Conservation (phyloP, 352 stramenopile genomes). For the Elongisporangium prolatum region DNA sequence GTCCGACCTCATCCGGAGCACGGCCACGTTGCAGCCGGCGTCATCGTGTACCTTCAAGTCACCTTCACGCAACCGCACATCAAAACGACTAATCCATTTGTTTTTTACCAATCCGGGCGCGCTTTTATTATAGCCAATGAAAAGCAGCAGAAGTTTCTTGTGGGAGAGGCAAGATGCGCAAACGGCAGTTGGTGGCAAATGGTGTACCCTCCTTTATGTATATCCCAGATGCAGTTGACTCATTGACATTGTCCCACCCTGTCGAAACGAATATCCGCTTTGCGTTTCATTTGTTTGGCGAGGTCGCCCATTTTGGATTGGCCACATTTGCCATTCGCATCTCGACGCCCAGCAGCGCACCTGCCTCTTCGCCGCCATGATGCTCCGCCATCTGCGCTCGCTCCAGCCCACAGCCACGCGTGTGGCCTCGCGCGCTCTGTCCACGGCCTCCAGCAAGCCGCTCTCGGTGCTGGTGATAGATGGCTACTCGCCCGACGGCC, state of each 20-base stretch:
- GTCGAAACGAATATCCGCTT: background rate
- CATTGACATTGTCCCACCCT: background rate
- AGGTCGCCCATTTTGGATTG: background rate
- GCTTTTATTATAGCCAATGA: background rate
- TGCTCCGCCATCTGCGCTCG: background rate
- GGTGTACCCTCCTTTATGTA: background rate
- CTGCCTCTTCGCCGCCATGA: background rate
- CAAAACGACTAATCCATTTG: background rate
- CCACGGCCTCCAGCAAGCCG: constrained; percentile 17
- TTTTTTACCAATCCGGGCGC: background rate
- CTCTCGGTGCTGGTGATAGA: constrained; percentile 74
- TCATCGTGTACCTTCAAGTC: background rate
- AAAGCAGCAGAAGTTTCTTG: background rate
- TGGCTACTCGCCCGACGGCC: constrained; percentile 66
- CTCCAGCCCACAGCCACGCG: background rate
- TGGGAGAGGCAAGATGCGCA: background rate
- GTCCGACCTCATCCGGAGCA: background rate
- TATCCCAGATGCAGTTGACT: background rate
- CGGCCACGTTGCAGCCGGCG: background rate
- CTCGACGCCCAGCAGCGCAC: background rate
- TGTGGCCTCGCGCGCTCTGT: constrained; percentile 14
- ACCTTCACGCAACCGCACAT: background rate
- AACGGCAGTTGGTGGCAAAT: background rate
- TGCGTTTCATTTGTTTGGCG: background rate
- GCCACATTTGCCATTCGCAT: background rate